phyloP scores from a whole-genome alignment of 2,329 filamentous ascomycete species.

The Trichoderma cornu-damae region DNA sequence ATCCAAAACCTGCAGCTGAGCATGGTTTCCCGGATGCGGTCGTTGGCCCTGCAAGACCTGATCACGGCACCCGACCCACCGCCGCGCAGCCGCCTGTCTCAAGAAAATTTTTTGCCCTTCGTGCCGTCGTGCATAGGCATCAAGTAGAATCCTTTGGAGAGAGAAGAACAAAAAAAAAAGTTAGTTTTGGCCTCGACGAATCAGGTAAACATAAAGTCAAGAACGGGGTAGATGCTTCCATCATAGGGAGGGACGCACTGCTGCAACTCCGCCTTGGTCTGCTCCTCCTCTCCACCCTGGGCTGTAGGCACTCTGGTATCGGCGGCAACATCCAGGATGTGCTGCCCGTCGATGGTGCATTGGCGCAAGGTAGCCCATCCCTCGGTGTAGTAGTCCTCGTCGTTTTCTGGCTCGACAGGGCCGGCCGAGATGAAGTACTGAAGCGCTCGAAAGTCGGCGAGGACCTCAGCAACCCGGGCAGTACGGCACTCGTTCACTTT shows the following conservation, averaged over 20 bases:
- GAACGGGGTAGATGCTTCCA: not conserved
- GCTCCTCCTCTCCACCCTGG: conserved; percentile 52
- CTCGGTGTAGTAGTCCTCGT: conserved; percentile 58
- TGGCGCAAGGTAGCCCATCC: conserved; percentile 59
- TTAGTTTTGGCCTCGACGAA: not conserved
- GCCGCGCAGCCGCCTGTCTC: conserved; percentile 54
- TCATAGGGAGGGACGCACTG: conserved; percentile 42
- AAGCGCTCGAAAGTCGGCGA: conserved; percentile 56
- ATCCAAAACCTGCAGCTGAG: conserved; percentile 50
- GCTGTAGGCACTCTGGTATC: conserved; percentile 54
- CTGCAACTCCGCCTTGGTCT: conserved; percentile 56
- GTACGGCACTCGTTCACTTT: conserved; percentile 57
- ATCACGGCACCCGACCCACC: conserved; percentile 53
- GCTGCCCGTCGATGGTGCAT: conserved; percentile 57
- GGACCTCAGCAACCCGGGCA: conserved; percentile 56
- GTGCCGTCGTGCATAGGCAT: conserved; percentile 57
- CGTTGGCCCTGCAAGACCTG: conserved; percentile 48
- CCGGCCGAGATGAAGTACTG: conserved; percentile 58
- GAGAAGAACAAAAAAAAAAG: not conserved
- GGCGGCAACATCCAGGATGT: conserved; percentile 60
- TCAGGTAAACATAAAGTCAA: too few relatives aligned
- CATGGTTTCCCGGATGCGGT: conserved; percentile 43
- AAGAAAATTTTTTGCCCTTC: conserved; percentile 61
- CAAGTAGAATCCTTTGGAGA: conserved; percentile 48
- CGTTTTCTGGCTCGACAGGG: conserved; percentile 49